phyloP scores from a whole-genome alignment of 208 protist species.

The Tetramitus jugosus region DNA sequence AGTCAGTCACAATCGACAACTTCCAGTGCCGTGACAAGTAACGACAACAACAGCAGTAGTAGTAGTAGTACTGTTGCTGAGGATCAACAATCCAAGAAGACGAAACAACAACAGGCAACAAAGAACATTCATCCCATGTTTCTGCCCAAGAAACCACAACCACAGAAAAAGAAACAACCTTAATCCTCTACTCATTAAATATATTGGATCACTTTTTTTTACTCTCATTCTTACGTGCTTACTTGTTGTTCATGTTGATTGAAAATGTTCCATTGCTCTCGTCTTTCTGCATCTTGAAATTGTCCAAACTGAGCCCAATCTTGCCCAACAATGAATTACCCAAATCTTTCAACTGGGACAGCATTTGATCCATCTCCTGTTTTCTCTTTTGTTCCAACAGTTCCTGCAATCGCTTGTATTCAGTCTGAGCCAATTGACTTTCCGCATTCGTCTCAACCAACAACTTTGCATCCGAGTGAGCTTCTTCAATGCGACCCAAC shows the following conservation, averaged over 20 bases:
- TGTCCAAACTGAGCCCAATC: conserved; percentile 89
- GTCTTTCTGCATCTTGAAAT: conserved; percentile 94
- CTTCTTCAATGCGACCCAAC: conserved; percentile 64
- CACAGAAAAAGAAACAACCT: too few relatives aligned
- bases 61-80: too few relatives aligned
- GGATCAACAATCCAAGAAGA: too few relatives aligned
- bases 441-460: conserved; percentile 52
- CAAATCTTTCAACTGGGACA: conserved; percentile 85
- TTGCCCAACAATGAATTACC: conserved; percentile 88
- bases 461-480: conserved; percentile 71
- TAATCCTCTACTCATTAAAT: too few relatives aligned
- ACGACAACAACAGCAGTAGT: too few relatives aligned
- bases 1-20: too few relatives aligned
- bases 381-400: conserved; percentile 70
- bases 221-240: too few relatives aligned
- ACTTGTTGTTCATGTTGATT: conserved; percentile 73
- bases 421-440: conserved; percentile 47
- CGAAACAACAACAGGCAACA: too few relatives aligned
- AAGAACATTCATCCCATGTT: too few relatives aligned
- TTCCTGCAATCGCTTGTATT: conserved; percentile 43
- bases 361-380: conserved; percentile 82
- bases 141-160: too few relatives aligned
- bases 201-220: too few relatives aligned
- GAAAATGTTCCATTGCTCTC: conserved; percentile 76
- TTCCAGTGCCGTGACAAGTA: too few relatives aligned